Evolutionary conservation across 139 green algal genomes (phyloP), one percentile per base, ranked within the genome.

Genomic region (Volvox reticuliferus): DNA sequence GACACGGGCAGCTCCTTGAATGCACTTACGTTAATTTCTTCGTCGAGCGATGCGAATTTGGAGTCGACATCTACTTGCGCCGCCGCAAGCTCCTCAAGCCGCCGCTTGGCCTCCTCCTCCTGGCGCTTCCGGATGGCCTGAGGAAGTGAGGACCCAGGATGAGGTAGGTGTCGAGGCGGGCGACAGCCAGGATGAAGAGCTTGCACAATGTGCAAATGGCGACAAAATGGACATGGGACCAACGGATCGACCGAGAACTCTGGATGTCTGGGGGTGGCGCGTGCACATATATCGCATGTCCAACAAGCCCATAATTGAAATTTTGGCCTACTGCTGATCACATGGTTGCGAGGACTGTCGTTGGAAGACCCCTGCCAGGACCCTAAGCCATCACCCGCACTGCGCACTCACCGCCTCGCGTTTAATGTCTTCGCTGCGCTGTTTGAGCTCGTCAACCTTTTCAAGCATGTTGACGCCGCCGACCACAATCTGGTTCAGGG

Each of bases 391-490:
- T 14, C 44, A 14, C 37, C 17, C n/a, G 6, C 35, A 19, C 35
- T 30, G 71, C 6, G 36, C 68, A 63, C 89, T 80, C 50, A 94
- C 92, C 37, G 94, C 89, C 85, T 98, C 89, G 26, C 89, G 86
- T 89, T 97, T 96, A 24, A 95, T 93, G 71, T 95, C 93, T 55
- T 95, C 92, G 68, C 91, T 93, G 68, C 91, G 92, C 86, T 93
- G 92, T 88, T 97, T 95, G 33, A 97, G 92, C 80, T 96, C 92
- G 63, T 97, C 95, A 81, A 96, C 91, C 90, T 95, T 95, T 65
- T 97, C 95, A n/a, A 97, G 91, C 86, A 97, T 91, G 89, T 96
- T 97, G 33, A 95, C 94, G 30, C 95, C 95, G 22, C 94, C 93
- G 26, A 94, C 91, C 80, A 96, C 86, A 55, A 96, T 91, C 90